Base-by-base conservation (phyloP, 768 basidiomycete genomes). In the Agrocybe praecox region DNA sequence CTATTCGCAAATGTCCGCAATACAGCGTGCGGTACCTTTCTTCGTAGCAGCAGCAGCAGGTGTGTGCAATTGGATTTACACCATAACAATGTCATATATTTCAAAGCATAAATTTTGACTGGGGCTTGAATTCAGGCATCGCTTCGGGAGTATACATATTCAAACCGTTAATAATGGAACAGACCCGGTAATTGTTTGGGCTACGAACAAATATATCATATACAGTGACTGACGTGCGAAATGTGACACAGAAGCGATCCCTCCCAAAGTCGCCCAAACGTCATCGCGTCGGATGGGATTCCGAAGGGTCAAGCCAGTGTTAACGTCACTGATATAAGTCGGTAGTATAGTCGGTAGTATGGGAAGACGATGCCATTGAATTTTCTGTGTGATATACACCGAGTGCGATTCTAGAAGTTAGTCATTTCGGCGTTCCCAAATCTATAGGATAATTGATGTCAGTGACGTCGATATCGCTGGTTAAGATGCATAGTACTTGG, bases 81-180 rank as follows among this genome's bases (percentile, higher is more conserved):
- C 4, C 36, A 40, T 40, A n/a, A 14, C 14, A 40, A 14, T 14
- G 36, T 4, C 36, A 40, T 14, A 14, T 15, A 40, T n/a, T 15
- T 12, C 36, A 6, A 4, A n/a, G 36, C 36, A 40, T 14, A 40
- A 29, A 6, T n/a, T 4, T 40, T 40, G 36, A 40, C 12, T 14
- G 36, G 5, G 26, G 24, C 32, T 40, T 33, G 29, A 26, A 42
- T 46, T 14, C 59, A 89, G 88, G 88, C 26, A 67, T 87, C 49
- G 61, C 77, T 23, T 87, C 88, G 12, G 88, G 88, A 9, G 66
- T 87, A 19, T 88, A 89, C 66, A 84, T 88, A 51, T 89, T 89
- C 72, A 79, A 80, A 62, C 87, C 87, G 5, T 61, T 79, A 56
- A 62, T 80, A 18, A 49, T 66, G 34, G 56, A 70, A 42, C 64